Evolutionary conservation across 2,329 filamentous ascomycete genomes (phyloP).

Genomic region (Arthrobotrys iridis): DNA sequence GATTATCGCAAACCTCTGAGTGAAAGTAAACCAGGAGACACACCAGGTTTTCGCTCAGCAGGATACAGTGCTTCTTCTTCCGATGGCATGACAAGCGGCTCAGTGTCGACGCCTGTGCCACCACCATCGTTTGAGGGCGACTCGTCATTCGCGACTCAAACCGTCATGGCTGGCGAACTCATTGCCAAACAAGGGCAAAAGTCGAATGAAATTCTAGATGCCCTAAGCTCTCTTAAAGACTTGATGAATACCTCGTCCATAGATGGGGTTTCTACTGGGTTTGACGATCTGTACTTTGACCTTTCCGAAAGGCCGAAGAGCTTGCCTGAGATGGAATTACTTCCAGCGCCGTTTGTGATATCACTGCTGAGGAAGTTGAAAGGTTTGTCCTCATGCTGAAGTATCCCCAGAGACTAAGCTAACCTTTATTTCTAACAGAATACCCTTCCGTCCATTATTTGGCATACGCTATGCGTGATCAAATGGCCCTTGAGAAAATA

Average conservation of each 20-base stretch:
- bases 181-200: slow-evolving; percentile 30
- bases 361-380: slow-evolving; percentile 28
- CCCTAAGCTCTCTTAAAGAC: slow-evolving; percentile 45
- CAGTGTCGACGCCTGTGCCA: slow-evolving; percentile 20
- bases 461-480: slow-evolving; percentile 43
- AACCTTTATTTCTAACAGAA: slow-evolving; percentile 6
- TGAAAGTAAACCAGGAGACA: background rate
- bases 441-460: slow-evolving; percentile 36
- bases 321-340: slow-evolving; percentile 39
- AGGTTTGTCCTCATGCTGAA: background rate
- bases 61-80: slow-evolving; percentile 21
- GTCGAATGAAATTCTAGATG: slow-evolving; percentile 45
- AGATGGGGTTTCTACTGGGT: slow-evolving; percentile 32
- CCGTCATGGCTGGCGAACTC: slow-evolving; percentile 45
- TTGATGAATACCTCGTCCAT: slow-evolving; percentile 45
- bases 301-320: slow-evolving; percentile 28
- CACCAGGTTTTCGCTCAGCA: background rate
- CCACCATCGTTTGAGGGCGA: slow-evolving; percentile 48
- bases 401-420: background rate
- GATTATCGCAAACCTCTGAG: slow-evolving; percentile 23
- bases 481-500: slow-evolving; percentile 44
- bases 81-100: slow-evolving; percentile 22
- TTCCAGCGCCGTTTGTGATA: slow-evolving; percentile 43
- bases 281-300: slow-evolving; percentile 52
- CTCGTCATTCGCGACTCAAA: slow-evolving; percentile 47